Evolutionary conservation across 345 rosid genomes (phyloP).

Genomic region (Nasturtium officinale): DNA sequence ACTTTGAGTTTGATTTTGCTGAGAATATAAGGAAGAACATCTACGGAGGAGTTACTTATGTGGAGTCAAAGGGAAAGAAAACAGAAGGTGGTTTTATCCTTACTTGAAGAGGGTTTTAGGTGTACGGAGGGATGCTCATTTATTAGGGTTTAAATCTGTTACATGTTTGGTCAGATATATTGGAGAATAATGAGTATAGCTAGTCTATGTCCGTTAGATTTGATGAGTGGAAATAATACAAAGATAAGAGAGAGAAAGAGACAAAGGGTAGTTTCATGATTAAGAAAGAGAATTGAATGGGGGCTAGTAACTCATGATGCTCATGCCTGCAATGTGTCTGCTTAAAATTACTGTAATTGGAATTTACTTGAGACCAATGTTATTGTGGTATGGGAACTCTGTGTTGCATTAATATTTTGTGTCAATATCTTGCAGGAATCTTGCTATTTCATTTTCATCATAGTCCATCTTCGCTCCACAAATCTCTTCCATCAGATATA

Average conservation of each 20-base stretch:
- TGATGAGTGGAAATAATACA: slow-evolving; percentile 30
- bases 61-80: slow-evolving; percentile 27
- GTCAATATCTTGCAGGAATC: slow-evolving; percentile 32
- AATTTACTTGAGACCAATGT: slow-evolving; percentile 44
- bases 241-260: slow-evolving; percentile 27
- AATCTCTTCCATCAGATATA: slow-evolving; percentile 3
- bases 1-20: neutral
- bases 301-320: slow-evolving; percentile 36
- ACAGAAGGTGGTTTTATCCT: slow-evolving; percentile 32
- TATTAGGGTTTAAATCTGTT: slow-evolving; percentile 47
- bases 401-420: slow-evolving; percentile 40
- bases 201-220: slow-evolving; percentile 31
- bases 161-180: slow-evolving; percentile 45
- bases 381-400: slow-evolving; percentile 45
- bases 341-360: slow-evolving; percentile 34
- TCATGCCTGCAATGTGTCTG: slow-evolving; percentile 41
- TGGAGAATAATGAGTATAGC: slow-evolving; percentile 37
- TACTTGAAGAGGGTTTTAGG: slow-evolving; percentile 9
- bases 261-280: slow-evolving; percentile 44
- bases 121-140: slow-evolving; percentile 41
- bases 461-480: slow-evolving; percentile 35
- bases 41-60: slow-evolving; percentile 26
- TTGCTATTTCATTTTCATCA: slow-evolving; percentile 37
- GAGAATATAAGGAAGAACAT: slow-evolving; percentile 28
- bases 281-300: slow-evolving; percentile 35